A percentile compares a stretch with the other conserved stretches of the same genome.
phyloP scores from a whole-genome alignment of 805 yeast species.

The Saccharomycopsis javanensis region DNA sequence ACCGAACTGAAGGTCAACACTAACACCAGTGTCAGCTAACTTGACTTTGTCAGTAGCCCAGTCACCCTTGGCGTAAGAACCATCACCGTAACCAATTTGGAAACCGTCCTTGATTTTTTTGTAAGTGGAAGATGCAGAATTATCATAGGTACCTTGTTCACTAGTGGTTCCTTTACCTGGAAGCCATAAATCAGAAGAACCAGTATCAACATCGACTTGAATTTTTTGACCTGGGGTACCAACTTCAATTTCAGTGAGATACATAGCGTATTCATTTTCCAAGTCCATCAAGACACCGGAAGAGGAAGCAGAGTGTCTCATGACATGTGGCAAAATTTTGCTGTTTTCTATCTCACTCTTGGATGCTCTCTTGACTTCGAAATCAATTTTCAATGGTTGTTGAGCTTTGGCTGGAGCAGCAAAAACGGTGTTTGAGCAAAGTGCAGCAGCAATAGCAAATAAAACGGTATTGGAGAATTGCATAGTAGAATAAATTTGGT shows the following conservation, averaged over 20 bases:
- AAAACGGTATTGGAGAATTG: constrained; percentile 12
- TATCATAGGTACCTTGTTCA: constrained; percentile 32
- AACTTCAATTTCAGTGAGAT: constrained; percentile 24
- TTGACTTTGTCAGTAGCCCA: constrained; percentile 28
- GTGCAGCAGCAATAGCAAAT: constrained; percentile 3
- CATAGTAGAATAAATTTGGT: too few relatives aligned
- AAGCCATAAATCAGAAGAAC: constrained; percentile 29
- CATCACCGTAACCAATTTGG: constrained; percentile 38
- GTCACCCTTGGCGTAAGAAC: constrained; percentile 38
- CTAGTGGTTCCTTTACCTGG: constrained; percentile 11
- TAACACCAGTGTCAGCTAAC: constrained; percentile 11
- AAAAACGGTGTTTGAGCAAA: constrained; percentile 3
- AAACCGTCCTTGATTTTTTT: constrained; percentile 27
- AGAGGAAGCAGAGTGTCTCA: constrained; percentile 1
- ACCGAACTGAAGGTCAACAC: constrained; percentile 6
- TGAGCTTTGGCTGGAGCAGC: constrained; percentile 9
- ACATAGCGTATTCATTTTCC: constrained; percentile 14
- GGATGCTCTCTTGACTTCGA: constrained; percentile 9
- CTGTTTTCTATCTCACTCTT: neutral
- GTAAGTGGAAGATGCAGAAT: constrained; percentile 28
- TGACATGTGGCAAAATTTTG: neutral
- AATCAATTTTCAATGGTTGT: constrained; percentile 11
- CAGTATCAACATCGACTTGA: constrained; percentile 26
- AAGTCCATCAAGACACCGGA: constrained; percentile 10
- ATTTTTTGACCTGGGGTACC: constrained; percentile 24